Base-by-base conservation (phyloP, 768 basidiomycete species). In the Hypholoma fasciculare region DNA sequence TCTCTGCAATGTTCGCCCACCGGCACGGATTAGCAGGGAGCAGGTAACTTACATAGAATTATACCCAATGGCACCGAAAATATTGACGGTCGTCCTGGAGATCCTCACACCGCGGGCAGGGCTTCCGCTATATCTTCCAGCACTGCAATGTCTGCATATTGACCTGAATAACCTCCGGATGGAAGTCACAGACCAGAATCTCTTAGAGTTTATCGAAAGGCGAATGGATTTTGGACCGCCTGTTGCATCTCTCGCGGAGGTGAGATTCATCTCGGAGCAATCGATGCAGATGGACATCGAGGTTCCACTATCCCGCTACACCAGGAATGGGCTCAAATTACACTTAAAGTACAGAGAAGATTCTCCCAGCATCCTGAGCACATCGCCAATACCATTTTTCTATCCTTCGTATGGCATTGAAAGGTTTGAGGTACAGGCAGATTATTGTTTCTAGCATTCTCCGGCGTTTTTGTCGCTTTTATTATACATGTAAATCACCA, bases 291-390 rank as follows among this genome's bases (percentile, higher is more conserved):
- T 58, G 27, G 53, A 61, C 46, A 26, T 61, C 8, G 4, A 26
- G 7, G 11, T 16, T 9, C 44, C 46, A 8, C 23, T 57, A 20
- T 26, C 30, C 13, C 3, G 7, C 6, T 52, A 57, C n/a, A 26
- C 50, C 17, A 37, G 39, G 1, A 48, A 52, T 3, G 60, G 60
- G 5, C 27, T 58, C 27, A 56, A 58, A 30, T 27, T 62, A 23
- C 26, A 52, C 3, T n/a, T 62, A 7, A 36, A 26, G 9, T 62
- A 49, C 30, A 9, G 30, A 34, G 9, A 6, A 34, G 9, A 34
- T 34, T 7, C 7, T 30, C 9, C 30, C 30, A 34, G 23, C 23
- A 23, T 23, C 23, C 23, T 4, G 30, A 34, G 30, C 30, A 34
- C 30, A 7, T 34, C 30, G 30, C 6, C 30, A 34, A 34, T 7